These are phyloP conservation scores for Scleromitrula shiraiana DNA, from an alignment of 2,329 filamentous ascomycete species.

Conservation along the genomic window DNA sequence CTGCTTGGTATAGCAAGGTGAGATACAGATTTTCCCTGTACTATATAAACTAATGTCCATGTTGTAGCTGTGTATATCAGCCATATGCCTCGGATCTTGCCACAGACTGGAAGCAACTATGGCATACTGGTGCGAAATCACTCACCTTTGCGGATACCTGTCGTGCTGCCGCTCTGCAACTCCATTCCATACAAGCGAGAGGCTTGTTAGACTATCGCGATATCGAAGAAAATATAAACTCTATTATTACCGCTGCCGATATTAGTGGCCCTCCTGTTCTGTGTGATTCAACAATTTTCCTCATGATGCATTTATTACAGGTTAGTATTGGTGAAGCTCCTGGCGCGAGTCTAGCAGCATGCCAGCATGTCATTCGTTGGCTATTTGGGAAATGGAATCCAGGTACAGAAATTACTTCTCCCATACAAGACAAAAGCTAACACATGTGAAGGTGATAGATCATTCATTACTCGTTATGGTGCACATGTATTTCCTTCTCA, in stretches of 20 bases:
- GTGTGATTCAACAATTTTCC: constrained; percentile 67
- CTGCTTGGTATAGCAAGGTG: constrained; percentile 76
- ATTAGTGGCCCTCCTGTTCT: constrained; percentile 71
- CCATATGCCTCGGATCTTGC: constrained; percentile 30
- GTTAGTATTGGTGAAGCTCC: constrained; percentile 60
- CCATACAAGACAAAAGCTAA: background rate
- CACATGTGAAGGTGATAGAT: constrained; percentile 49
- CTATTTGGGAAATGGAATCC: constrained; percentile 75
- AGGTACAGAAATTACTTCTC: constrained; percentile 45
- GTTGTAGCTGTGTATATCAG: constrained; percentile 40
- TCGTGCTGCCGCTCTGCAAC: constrained; percentile 63
- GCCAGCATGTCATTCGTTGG: constrained; percentile 72
- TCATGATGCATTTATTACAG: constrained; percentile 65
- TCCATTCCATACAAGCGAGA: constrained; percentile 59
- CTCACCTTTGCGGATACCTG: constrained; percentile 64
- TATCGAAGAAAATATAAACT: constrained; percentile 61
- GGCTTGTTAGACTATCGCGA: constrained; percentile 60
- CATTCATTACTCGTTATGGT: constrained; percentile 57
- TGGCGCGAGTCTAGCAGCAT: constrained; percentile 57
- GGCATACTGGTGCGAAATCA: constrained; percentile 65
- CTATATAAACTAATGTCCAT: constrained; percentile 12
- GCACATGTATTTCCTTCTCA: constrained; percentile 57
- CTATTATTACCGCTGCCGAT: constrained; percentile 68
- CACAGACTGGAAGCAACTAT: constrained; percentile 62
- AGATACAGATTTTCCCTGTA: constrained; percentile 22